Percentiles rank a stretch among this genome's conserved stretches.
Conservation (phyloP, 2,329 filamentous ascomycete genomes). For the Ophiostoma pallidulum region DNA sequence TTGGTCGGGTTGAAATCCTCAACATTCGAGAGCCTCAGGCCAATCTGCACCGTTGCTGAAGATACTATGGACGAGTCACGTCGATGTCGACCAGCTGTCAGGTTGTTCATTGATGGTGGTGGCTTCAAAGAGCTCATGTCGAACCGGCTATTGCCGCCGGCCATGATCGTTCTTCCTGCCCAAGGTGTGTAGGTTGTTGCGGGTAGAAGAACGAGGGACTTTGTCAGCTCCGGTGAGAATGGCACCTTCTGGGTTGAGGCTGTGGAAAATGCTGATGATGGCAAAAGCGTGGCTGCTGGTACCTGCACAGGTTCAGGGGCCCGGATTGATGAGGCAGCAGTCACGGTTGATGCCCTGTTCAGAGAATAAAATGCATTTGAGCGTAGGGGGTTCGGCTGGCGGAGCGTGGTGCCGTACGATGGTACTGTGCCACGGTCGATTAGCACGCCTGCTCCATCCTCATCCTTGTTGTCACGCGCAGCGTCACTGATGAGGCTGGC, state of each 20-base stretch:
- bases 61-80: constrained; percentile 55
- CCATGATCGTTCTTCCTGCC: not conserved
- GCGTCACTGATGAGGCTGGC: constrained; percentile 23
- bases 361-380: constrained; percentile 25
- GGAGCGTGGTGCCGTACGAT: constrained; percentile 11
- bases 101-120: constrained; percentile 34
- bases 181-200: constrained; percentile 37
- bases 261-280: constrained; percentile 3
- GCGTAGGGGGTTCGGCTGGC: constrained; percentile 23
- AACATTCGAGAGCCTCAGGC: constrained; percentile 55
- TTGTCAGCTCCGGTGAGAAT: constrained; percentile 27
- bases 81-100: constrained; percentile 34
- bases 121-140: constrained; percentile 29
- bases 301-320: constrained; percentile 26
- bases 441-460: constrained; percentile 24
- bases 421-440: constrained; percentile 16
- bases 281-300: constrained; percentile 14
- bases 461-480: constrained; percentile 22
- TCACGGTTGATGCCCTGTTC: not conserved
- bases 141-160: constrained; percentile 8
- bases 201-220: constrained; percentile 33
- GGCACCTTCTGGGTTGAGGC: constrained; percentile 26
- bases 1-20: constrained; percentile 36
- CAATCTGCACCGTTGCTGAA: constrained; percentile 62
- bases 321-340: constrained; percentile 7